Conservation (phyloP, 2,329 filamentous ascomycete genomes). For the Cyphellophora europaea region DNA sequence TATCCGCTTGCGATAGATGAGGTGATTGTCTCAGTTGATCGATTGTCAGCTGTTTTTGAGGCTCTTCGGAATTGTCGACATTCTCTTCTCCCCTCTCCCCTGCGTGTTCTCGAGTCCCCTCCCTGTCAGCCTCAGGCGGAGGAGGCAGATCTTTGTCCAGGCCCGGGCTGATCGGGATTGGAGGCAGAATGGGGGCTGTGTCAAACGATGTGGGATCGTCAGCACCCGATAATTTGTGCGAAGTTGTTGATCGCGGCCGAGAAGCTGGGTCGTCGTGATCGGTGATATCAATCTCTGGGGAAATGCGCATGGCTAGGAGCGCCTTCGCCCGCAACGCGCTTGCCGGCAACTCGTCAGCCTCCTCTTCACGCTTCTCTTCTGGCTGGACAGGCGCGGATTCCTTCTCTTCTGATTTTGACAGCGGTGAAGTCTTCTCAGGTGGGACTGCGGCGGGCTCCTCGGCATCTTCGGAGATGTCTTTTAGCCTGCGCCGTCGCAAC, state of each 20-base stretch:
- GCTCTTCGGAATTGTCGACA: too few relatives aligned
- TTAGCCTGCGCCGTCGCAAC: slow-evolving; percentile 63
- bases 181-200: not conserved
- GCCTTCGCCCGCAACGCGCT: slow-evolving; percentile 20
- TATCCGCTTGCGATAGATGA: slow-evolving; percentile 34
- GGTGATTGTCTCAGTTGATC: slow-evolving; percentile 22
- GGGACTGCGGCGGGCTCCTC: slow-evolving; percentile 42
- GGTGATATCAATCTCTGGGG: not conserved
- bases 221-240: not conserved
- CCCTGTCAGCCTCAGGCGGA: slow-evolving; percentile 7
- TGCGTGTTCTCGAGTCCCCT: too few relatives aligned
- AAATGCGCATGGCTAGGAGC: slow-evolving; percentile 13
- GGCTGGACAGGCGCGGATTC: slow-evolving; percentile 1
- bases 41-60: too few relatives aligned
- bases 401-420: slow-evolving; percentile 8
- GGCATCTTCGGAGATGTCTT: slow-evolving; percentile 92
- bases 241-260: not conserved
- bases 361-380: slow-evolving; percentile 13
- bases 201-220: not conserved
- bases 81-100: too few relatives aligned
- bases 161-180: not conserved
- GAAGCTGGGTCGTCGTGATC: not conserved
- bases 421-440: too few relatives aligned
- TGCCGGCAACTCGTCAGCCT: slow-evolving; percentile 17
- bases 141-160: slow-evolving; percentile 10